A percentile compares a stretch with the other conserved stretches of the same genome.
phyloP scores from a whole-genome alignment of 2,329 filamentous ascomycete genomes.

The Fusarium camptoceras region DNA sequence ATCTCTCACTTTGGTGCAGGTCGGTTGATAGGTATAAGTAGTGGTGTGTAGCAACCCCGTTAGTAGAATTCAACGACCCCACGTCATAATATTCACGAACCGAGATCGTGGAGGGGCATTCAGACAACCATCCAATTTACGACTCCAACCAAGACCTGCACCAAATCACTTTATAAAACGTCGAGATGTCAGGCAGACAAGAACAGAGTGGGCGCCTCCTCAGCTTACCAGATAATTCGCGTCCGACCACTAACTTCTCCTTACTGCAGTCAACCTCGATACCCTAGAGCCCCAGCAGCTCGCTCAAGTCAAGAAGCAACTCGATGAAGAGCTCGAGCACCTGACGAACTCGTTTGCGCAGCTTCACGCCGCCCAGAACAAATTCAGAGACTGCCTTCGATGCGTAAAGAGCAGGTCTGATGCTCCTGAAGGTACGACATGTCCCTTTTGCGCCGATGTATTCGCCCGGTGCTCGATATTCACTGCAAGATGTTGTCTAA shows the following conservation, averaged over 20 bases:
- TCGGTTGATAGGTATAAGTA: background rate
- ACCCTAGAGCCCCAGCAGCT: conserved; percentile 87
- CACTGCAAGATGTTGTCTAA: conserved; percentile 14
- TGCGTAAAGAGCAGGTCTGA: conserved; percentile 70
- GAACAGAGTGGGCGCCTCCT: conserved; percentile 46
- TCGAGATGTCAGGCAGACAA: conserved; percentile 51
- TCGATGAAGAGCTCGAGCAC: conserved; percentile 96
- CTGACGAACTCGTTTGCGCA: conserved; percentile 90
- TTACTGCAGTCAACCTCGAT: conserved; percentile 69
- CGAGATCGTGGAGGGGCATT: conserved; percentile 45
- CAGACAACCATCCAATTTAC: conserved; percentile 23
- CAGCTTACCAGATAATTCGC: background rate
- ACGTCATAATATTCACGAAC: conserved; percentile 49
- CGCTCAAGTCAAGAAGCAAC: conserved; percentile 91
- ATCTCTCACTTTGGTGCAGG: background rate
- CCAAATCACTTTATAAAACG: conserved; percentile 16
- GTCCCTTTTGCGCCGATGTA: background rate
- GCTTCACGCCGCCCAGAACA: conserved; percentile 87
- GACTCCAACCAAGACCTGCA: conserved; percentile 12
- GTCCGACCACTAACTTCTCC: conserved; percentile 2
- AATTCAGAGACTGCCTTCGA: conserved; percentile 89
- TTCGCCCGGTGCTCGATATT: background rate
- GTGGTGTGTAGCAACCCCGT: conserved; percentile 40
- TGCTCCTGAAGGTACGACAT: conserved; percentile 48
- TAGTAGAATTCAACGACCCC: conserved; percentile 49